These are phyloP conservation scores for Daldinia sp. DNA, from an alignment of 2,329 filamentous ascomycete genomes.

Conservation along the genomic window DNA sequence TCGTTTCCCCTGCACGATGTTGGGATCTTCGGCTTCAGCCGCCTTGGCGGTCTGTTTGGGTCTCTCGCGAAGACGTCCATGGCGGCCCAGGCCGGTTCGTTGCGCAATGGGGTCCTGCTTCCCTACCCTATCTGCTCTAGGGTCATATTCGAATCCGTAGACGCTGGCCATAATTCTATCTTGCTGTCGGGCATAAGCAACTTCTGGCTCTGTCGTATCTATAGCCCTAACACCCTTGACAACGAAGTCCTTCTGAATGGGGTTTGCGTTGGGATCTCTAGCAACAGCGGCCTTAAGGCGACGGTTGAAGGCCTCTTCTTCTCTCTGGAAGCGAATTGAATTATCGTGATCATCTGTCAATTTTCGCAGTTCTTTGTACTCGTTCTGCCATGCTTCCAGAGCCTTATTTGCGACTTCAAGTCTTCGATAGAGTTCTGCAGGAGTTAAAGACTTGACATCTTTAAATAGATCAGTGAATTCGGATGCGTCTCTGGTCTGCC, in stretches of 20 bases:
- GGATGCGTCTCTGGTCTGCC: conserved; percentile 59
- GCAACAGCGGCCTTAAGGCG: conserved; percentile 54
- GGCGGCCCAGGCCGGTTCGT: conserved; percentile 60
- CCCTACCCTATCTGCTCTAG: conserved; percentile 64
- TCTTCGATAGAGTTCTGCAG: conserved; percentile 55
- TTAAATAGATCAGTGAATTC: conserved; percentile 59
- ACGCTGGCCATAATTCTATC: conserved; percentile 66
- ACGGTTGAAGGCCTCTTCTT: conserved; percentile 51
- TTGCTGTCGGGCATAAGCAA: conserved; percentile 57
- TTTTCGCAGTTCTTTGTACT: conserved; percentile 60
- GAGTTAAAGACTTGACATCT: conserved; percentile 59
- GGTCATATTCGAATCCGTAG: conserved; percentile 69
- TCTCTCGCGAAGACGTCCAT: conserved; percentile 64
- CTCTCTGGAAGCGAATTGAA: conserved; percentile 58
- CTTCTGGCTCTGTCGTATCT: conserved; percentile 49
- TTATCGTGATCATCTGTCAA: conserved; percentile 67
- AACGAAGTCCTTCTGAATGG: conserved; percentile 60
- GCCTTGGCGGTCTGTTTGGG: conserved; percentile 66
- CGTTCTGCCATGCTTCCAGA: conserved; percentile 61
- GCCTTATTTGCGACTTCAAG: conserved; percentile 56
- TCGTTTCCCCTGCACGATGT: conserved; percentile 61
- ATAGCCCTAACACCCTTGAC: conserved; percentile 62
- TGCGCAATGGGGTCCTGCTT: conserved; percentile 67
- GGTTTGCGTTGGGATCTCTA: conserved; percentile 54
- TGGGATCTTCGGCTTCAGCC: conserved; percentile 59